Evolutionary conservation across 2,329 filamentous ascomycete species (phyloP), one percentile per base, ranked within the genome.

Genomic region (Epichloe festucae): DNA sequence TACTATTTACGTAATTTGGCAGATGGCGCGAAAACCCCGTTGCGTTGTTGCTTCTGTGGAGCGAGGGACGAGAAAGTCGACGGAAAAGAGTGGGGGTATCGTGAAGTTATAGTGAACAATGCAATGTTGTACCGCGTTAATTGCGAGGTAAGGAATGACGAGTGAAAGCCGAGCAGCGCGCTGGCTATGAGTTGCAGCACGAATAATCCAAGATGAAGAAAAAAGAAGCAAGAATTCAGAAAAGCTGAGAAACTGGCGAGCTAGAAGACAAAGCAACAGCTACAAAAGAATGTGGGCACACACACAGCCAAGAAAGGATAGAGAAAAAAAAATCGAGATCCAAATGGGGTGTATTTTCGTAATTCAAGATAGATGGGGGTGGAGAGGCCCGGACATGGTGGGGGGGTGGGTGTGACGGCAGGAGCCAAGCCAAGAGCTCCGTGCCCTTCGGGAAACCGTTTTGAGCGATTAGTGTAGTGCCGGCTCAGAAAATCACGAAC

Each of bases 51-150:
- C 1, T 11, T 31, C 27, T 31, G 54, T 56, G 54, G 47, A 55
- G 53, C 53, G 49, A 51, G 51, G 53, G 51, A 56, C 51, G 55
- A 48, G 53, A 55, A 44, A 17, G 17, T 17, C 31, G 27, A 34
- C 48, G 11, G 21, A 31, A 8, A 39, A 19, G 43, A 5, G 14
- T 10, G 43, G 21, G 49, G 49, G n/a, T 51, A 42, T 47, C 40
- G n/a, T 27, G 19, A 23, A 8, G 8, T 35, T 23, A 21, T 21
- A 21, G 36, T 21, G 21, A 31, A 27, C 19, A 14, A 17, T 10
- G 12, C 8, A 31, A 31, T 12, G 40, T 50, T 31, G 39, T 19
- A 35, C 10, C 21, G 17, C 27, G 27, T 11, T 23, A 5, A 5
- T 21, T 19, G 41, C 8, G 19, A 43, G 10, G n/a, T 12, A 12